These are phyloP conservation scores for Fusarium nurragi DNA, from an alignment of 2,329 filamentous ascomycete genomes.

Conservation along the genomic window DNA sequence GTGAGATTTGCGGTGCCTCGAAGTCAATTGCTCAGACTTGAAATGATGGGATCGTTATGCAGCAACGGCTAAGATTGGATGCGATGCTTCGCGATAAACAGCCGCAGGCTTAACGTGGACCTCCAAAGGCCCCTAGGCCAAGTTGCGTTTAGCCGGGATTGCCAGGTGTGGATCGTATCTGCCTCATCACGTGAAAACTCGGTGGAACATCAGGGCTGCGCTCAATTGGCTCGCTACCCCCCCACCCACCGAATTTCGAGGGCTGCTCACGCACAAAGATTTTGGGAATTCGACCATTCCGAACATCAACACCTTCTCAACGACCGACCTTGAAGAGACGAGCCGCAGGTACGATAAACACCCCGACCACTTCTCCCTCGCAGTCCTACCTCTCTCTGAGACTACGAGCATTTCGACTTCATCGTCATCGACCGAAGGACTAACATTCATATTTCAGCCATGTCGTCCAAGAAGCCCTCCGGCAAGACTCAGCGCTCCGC, in stretches of 20 bases:
- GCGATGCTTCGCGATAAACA: constrained; percentile 40
- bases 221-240: constrained; percentile 51
- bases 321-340: constrained; percentile 53
- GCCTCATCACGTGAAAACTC: constrained; percentile 42
- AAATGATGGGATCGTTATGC: constrained; percentile 42
- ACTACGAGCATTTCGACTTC: constrained; percentile 36
- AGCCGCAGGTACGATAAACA: constrained; percentile 54
- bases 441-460: constrained; percentile 50
- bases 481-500: constrained; percentile 77
- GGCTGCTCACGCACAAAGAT: constrained; percentile 56
- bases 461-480: constrained; percentile 56
- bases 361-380: constrained; percentile 38
- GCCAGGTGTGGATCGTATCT: constrained; percentile 8
- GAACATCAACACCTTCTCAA: constrained; percentile 51
- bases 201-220: constrained; percentile 5
- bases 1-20: constrained; percentile 28
- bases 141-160: constrained; percentile 32
- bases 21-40: constrained; percentile 21
- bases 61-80: constrained; percentile 35
- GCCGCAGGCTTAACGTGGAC: constrained; percentile 34
- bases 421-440: constrained; percentile 38
- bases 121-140: constrained; percentile 33
- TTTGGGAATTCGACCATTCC: constrained; percentile 52
- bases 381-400: constrained; percentile 26
- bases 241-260: constrained; percentile 47